These are phyloP conservation scores for Abrus precatorius DNA, from an alignment of 306 rosid genomes.

Conservation along the genomic window DNA sequence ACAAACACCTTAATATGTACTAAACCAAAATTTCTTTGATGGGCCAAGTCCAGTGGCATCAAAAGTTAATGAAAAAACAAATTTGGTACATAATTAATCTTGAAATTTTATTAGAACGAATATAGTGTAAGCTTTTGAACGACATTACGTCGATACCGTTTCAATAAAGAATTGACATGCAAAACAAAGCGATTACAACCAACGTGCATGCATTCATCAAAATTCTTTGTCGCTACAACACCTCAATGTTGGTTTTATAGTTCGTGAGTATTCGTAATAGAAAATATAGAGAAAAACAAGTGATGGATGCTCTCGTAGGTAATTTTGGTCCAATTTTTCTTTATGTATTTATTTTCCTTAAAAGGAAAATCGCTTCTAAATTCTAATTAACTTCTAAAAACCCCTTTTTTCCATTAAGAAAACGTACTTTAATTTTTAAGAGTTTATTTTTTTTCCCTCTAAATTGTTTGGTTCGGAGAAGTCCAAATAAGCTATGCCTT, in stretches of 20 bases:
- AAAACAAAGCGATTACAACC: background rate
- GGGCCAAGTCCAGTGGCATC: background rate
- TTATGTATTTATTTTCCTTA: too few relatives aligned
- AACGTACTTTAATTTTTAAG: too few relatives aligned
- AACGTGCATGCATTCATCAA: background rate
- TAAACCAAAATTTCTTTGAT: too few relatives aligned
- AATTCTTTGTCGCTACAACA: background rate
- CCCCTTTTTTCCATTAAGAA: too few relatives aligned
- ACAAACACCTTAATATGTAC: too few relatives aligned
- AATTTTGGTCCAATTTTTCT: too few relatives aligned
- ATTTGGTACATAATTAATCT: background rate
- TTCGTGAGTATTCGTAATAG: background rate
- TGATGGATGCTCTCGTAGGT: background rate
- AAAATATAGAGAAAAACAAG: slow-evolving; percentile 3
- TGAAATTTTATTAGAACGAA: background rate
- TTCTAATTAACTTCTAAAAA: too few relatives aligned
- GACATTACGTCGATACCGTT: background rate
- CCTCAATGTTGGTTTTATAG: background rate
- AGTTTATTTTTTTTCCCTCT: too few relatives aligned
- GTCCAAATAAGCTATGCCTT: too few relatives aligned
- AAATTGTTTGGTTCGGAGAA: too few relatives aligned
- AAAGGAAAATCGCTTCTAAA: too few relatives aligned
- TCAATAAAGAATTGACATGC: background rate
- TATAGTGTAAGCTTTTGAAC: background rate
- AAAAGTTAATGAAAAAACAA: background rate